Evolutionary conservation across 305 asterid species (phyloP).

Genomic region (Striga hermonthica): DNA sequence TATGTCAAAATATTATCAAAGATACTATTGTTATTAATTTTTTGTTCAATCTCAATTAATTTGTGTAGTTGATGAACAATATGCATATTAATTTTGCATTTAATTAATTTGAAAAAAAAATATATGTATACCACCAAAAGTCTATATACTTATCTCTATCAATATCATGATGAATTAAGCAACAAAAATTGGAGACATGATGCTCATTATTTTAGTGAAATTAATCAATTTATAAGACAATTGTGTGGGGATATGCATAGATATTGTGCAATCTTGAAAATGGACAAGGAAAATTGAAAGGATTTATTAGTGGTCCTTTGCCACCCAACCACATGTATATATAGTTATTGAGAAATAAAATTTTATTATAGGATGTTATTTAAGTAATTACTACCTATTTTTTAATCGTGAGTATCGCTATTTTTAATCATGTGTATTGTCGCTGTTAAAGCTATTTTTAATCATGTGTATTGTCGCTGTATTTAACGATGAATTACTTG

Average conservation of each 20-base stretch:
- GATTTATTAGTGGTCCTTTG: constrained; percentile 27
- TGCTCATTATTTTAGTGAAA: constrained; percentile 30
- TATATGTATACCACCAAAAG: too few species aligned
- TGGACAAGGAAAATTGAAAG: constrained; percentile 22
- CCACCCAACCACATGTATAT: constrained; percentile 21
- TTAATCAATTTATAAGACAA: constrained; percentile 16
- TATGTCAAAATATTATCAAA: not conserved
- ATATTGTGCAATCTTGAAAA: constrained; percentile 16
- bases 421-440: too few species aligned
- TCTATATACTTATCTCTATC: not conserved
- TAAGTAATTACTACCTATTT: too few species aligned
- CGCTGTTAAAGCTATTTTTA: too few species aligned
- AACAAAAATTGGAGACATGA: constrained; percentile 25
- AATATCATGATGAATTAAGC: constrained; percentile 16
- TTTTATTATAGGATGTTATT: too few species aligned
- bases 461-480: too few species aligned
- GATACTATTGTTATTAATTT: not conserved
- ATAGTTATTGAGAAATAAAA: not conserved
- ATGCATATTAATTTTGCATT: too few species aligned
- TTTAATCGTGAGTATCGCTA: too few species aligned
- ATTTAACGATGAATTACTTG: too few species aligned
- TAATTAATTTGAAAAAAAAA: too few species aligned
- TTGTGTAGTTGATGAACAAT: too few species aligned
- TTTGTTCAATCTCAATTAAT: too few species aligned
- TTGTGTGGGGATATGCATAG: not conserved